Evolutionary conservation across 306 rosid genomes (phyloP).

Genomic region (Gynostemma pentaphyllum): DNA sequence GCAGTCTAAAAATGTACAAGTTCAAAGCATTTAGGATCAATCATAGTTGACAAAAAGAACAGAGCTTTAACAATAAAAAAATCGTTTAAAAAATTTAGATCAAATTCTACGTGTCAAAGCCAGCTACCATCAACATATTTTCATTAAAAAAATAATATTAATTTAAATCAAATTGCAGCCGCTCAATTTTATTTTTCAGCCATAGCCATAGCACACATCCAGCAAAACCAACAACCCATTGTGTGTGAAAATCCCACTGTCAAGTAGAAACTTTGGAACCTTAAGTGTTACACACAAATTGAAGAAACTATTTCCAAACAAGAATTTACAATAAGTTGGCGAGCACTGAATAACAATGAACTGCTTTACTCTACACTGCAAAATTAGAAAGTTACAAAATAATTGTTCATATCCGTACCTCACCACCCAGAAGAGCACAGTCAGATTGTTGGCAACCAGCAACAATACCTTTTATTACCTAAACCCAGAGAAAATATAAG

Average conservation of each 20-base stretch:
- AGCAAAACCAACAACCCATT: background rate
- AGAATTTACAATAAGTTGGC: background rate
- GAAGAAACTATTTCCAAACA: background rate
- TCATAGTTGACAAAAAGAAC: background rate
- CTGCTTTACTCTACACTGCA: background rate
- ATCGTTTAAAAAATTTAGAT: background rate
- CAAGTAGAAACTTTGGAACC: background rate
- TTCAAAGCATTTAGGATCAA: background rate
- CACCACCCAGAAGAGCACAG: slow-evolving; percentile 83
- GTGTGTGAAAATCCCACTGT: background rate
- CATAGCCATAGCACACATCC: background rate
- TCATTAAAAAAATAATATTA: background rate
- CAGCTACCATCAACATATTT: background rate
- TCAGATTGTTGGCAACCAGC: slow-evolving; percentile 87
- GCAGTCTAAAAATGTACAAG: slow-evolving; percentile 55
- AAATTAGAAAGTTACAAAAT: background rate
- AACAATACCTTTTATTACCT: slow-evolving; percentile 91
- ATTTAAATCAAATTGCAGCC: background rate
- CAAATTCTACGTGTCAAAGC: background rate
- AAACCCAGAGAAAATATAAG: background rate
- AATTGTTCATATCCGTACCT: slow-evolving; percentile 52
- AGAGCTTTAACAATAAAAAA: background rate
- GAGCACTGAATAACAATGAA: background rate
- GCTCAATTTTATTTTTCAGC: background rate
- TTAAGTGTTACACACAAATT: background rate